Evolutionary conservation across 176 grass and related monocot species (phyloP).

Genomic region (Oryza glaberrima): DNA sequence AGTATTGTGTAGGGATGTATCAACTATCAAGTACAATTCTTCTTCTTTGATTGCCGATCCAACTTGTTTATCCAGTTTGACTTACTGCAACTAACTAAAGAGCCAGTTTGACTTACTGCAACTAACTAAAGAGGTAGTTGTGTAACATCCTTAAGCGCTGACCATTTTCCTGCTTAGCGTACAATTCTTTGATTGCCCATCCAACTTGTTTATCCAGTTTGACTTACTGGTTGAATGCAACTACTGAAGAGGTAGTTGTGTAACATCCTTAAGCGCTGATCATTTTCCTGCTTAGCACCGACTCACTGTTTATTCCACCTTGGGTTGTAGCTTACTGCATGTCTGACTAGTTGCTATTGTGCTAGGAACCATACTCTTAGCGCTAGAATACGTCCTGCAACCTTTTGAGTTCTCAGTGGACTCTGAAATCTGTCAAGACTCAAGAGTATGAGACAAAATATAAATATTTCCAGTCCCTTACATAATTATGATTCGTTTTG

Average conservation of each 20-base stretch:
- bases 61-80: conserved; percentile 2
- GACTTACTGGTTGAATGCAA: neutral
- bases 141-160: too few relatives aligned
- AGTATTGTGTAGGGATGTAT: neutral
- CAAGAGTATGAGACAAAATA: neutral
- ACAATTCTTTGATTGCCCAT: neutral
- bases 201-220: conserved; percentile 7
- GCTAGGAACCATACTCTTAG: neutral
- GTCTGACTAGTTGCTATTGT: neutral
- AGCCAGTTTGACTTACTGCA: neutral
- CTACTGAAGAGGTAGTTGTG: neutral
- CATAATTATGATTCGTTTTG: neutral
- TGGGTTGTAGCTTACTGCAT: neutral
- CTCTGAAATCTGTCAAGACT: neutral
- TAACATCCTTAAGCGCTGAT: neutral
- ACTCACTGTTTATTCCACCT: neutral
- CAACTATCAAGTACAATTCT: neutral
- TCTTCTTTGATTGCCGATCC: neutral
- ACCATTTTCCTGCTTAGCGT: too few relatives aligned
- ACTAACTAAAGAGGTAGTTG: too few relatives aligned
- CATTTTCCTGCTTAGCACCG: neutral
- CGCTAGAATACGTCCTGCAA: neutral
- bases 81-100: neutral
- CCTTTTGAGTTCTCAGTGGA: neutral
- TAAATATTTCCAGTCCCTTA: neutral